phyloP scores from a whole-genome alignment of 2,329 filamentous ascomycete species.

The Fusarium sp. region DNA sequence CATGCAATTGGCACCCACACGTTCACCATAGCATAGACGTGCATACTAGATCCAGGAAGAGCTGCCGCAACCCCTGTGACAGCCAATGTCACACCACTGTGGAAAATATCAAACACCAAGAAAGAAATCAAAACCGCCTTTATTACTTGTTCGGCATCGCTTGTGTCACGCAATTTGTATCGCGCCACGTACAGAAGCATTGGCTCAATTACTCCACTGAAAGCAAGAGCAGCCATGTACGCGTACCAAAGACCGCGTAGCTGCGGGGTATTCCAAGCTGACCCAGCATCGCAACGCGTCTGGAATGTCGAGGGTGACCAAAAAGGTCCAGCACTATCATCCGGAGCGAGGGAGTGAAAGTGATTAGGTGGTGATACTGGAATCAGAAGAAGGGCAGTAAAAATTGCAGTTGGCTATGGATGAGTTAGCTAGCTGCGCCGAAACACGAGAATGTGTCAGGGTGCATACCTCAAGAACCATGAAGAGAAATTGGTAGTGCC shows the following conservation, averaged over 20 bases:
- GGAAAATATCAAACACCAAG: neutral
- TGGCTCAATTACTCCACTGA: neutral
- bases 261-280: neutral
- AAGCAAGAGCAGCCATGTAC: neutral
- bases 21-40: neutral
- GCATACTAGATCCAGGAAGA: neutral
- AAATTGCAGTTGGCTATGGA: neutral
- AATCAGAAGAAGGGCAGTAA: neutral
- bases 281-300: neutral
- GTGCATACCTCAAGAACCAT: neutral
- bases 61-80: neutral
- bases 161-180: neutral
- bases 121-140: neutral
- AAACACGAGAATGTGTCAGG: fast-evolving
- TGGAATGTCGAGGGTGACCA: neutral
- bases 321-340: neutral
- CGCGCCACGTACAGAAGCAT: neutral
- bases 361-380: neutral
- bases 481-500: neutral
- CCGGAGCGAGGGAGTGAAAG: neutral
- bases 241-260: neutral
- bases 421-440: neutral
- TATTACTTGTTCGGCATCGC: neutral
- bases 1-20: neutral
- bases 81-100: neutral